Evolutionary conservation across 257 asterid genomes (phyloP).

Genomic region (Scutellaria minor): DNA sequence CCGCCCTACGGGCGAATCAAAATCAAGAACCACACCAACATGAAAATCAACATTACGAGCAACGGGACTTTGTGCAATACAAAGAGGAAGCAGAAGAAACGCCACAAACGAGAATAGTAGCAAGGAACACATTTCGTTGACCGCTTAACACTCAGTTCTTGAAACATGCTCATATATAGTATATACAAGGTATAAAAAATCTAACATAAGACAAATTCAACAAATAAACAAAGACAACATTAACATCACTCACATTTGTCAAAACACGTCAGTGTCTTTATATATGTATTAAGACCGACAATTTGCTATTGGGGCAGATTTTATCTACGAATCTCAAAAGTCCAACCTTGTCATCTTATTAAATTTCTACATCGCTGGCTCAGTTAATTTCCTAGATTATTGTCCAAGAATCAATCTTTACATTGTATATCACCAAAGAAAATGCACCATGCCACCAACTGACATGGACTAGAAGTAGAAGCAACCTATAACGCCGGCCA

Average conservation of each 20-base stretch:
- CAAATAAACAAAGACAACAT: too few species aligned
- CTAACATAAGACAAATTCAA: too few species aligned
- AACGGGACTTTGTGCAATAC: not conserved
- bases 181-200: not conserved
- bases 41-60: conserved; percentile 26
- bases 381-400: not conserved
- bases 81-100: conserved; percentile 29
- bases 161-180: conserved; percentile 1
- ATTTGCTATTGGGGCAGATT: not conserved
- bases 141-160: conserved; percentile 1
- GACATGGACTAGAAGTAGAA: not conserved
- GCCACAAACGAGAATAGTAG: not conserved
- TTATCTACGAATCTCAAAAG: not conserved
- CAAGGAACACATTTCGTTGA: conserved; percentile 22
- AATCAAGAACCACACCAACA: conserved; percentile 42
- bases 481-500: conserved; percentile 15
- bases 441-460: not conserved
- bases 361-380: not conserved
- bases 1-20: conserved; percentile 45
- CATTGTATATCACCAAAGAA: too few species aligned
- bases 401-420: not conserved
- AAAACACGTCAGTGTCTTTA: too few species aligned
- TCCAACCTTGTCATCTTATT: not conserved
- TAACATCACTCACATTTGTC: too few species aligned
- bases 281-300: not conserved